Conservation (phyloP, 495 filamentous ascomycete species). For the Hypoxylon rickii region DNA sequence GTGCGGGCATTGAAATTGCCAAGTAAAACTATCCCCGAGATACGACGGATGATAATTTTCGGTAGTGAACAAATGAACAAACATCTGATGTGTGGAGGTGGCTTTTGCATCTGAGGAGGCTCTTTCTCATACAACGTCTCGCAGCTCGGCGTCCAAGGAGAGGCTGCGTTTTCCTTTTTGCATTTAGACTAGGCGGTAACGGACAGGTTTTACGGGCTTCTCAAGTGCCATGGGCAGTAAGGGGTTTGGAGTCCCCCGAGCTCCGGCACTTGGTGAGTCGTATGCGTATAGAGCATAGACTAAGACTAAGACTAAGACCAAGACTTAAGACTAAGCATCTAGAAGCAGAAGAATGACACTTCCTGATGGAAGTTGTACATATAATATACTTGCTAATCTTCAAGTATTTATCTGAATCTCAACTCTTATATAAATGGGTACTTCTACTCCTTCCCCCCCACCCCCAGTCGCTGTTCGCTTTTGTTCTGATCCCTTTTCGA, state of each 20-base stretch:
- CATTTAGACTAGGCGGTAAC: conserved; percentile 38
- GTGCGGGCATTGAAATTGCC: conserved; percentile 78
- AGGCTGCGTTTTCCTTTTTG: conserved; percentile 32
- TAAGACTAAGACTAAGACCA: no score
- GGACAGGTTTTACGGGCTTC: conserved; percentile 37
- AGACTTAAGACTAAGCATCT: no score
- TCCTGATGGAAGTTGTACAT: conserved; percentile 37
- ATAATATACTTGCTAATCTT: conserved; percentile 37
- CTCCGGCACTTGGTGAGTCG: conserved; percentile 19
- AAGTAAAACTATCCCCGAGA: conserved; percentile 42
- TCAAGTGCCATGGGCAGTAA: conserved; percentile 24
- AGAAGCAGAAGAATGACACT: conserved; percentile 34
- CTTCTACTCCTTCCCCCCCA: no score
- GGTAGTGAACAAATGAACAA: conserved; percentile 28
- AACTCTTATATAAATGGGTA: not conserved
- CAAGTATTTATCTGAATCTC: conserved; percentile 5
- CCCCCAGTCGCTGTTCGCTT: no score
- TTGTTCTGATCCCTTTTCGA: no score
- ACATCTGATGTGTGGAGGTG: conserved; percentile 10
- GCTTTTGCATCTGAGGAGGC: conserved; percentile 16
- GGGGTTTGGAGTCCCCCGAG: conserved; percentile 15
- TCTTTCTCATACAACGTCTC: conserved; percentile 18
- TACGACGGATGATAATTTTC: conserved; percentile 1
- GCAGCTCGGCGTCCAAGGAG: conserved; percentile 23
- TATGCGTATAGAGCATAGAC: conserved; percentile 36